A percentile compares a stretch with the other conserved stretches of the same genome.
Conservation (phyloP, 2,329 filamentous ascomycete species). For the Calonectria crousiana region DNA sequence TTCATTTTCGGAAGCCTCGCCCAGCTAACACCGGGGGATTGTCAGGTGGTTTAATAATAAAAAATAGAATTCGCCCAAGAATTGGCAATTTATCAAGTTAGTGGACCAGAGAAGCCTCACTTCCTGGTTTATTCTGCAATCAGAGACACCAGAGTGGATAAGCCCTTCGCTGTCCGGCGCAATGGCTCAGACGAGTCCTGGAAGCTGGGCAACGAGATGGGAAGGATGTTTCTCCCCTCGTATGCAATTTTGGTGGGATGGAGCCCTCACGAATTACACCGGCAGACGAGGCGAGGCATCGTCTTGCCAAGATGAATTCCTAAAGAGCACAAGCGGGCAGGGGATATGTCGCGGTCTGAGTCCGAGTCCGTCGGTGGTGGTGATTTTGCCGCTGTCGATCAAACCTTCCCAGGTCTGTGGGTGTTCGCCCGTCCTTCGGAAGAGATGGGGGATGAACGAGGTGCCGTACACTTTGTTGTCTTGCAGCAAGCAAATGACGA, state of each 20-base stretch:
- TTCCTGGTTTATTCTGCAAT: neutral
- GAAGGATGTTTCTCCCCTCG: slow-evolving; percentile 17
- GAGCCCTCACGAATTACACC: slow-evolving; percentile 39
- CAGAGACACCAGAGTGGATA: slow-evolving; percentile 14
- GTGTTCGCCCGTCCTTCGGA: neutral
- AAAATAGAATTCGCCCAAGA: neutral
- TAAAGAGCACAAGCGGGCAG: slow-evolving; percentile 32
- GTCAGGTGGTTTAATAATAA: neutral
- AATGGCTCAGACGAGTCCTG: slow-evolving; percentile 23
- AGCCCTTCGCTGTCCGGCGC: slow-evolving; percentile 24
- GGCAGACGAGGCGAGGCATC: slow-evolving; percentile 39
- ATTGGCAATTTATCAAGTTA: neutral
- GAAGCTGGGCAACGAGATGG: slow-evolving; percentile 27
- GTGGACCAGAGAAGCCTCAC: slow-evolving; percentile 2
- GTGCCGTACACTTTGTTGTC: neutral
- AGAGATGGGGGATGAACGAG: neutral
- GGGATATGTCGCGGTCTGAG: slow-evolving; percentile 4
- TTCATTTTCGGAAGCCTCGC: slow-evolving; percentile 46
- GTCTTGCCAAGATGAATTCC: slow-evolving; percentile 36
- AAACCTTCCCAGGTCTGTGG: slow-evolving; percentile 14
- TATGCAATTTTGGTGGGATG: slow-evolving; percentile 34
- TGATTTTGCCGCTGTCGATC: slow-evolving; percentile 14
- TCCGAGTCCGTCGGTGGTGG: slow-evolving; percentile 19
- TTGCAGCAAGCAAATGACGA: slow-evolving; percentile 9
- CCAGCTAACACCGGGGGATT: slow-evolving; percentile 34